Evolutionary conservation across 106 monocot genomes (phyloP).

Genomic region (Dendrobium officinale): DNA sequence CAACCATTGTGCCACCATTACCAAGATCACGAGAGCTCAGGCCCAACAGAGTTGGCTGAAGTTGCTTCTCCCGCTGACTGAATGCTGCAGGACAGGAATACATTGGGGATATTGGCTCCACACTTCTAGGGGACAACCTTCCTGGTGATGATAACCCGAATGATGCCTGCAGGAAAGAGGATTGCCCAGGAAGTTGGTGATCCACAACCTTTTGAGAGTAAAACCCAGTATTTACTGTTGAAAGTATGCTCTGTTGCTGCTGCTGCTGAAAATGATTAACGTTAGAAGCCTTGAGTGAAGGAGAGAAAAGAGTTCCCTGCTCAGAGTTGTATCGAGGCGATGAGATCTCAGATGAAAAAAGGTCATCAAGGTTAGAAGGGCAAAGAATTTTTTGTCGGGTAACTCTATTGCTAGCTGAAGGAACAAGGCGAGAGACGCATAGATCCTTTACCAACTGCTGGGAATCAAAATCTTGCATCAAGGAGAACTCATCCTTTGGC

Average conservation of each 20-base stretch:
- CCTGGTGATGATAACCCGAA: constrained; percentile 48
- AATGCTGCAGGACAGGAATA: constrained; percentile 38
- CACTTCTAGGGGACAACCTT: constrained; percentile 53
- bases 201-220: constrained; percentile 39
- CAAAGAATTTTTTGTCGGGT: constrained; percentile 34
- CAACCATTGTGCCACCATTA: constrained; percentile 2
- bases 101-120: constrained; percentile 54
- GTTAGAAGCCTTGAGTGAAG: constrained; percentile 48
- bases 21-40: constrained; percentile 75
- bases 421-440: constrained; percentile 22
- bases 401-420: constrained; percentile 22
- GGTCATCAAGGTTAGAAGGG: constrained; percentile 73
- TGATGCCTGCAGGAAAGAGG: constrained; percentile 46
- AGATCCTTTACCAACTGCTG: constrained; percentile 25
- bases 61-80: constrained; percentile 52
- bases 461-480: constrained; percentile 25
- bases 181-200: constrained; percentile 39
- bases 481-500: constrained; percentile 21
- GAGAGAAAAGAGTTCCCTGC: constrained; percentile 56
- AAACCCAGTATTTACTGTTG: constrained; percentile 59
- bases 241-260: constrained; percentile 69
- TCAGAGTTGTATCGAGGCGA: constrained; percentile 70
- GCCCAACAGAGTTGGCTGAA: constrained; percentile 53
- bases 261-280: constrained; percentile 82
- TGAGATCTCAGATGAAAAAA: constrained; percentile 65